These are phyloP conservation scores for Tagetes patula DNA, from an alignment of 129 eudicot species.

Conservation along the genomic window DNA sequence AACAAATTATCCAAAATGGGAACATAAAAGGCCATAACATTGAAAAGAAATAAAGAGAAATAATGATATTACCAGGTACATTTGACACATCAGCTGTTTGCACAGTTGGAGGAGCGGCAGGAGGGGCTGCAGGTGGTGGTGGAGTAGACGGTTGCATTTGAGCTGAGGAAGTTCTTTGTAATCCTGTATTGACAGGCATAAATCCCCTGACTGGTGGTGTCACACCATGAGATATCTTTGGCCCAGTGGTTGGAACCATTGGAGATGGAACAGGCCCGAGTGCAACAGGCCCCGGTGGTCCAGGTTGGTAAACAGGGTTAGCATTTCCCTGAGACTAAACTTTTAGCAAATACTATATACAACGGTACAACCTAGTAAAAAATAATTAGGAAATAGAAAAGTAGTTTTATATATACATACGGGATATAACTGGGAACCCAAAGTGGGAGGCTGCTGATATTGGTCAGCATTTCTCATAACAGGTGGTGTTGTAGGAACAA, in stretches of 20 bases:
- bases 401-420: constrained; percentile 35
- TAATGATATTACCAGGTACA: constrained; percentile 67
- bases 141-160: constrained; percentile 68
- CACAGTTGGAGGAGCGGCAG: constrained; percentile 88
- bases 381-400: not conserved
- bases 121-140: constrained; percentile 56
- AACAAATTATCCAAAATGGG: not conserved
- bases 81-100: constrained; percentile 90
- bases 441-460: constrained; percentile 68
- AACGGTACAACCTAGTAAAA: not conserved
- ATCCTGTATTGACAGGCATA: constrained; percentile 61
- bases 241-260: constrained; percentile 45
- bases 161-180: constrained; percentile 59
- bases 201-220: constrained; percentile 56
- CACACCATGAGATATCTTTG: constrained; percentile 59
- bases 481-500: constrained; percentile 73
- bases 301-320: constrained; percentile 62
- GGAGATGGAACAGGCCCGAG: constrained; percentile 60
- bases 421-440: constrained; percentile 69
- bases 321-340: constrained; percentile 48
- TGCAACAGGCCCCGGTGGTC: constrained; percentile 53
- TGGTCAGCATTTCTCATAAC: constrained; percentile 62
- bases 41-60: not conserved
- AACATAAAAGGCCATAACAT: not conserved
- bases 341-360: constrained; percentile 18